Evolutionary conservation across 768 basidiomycete species (phyloP).

Genomic region (Rhodotorula babjevae): DNA sequence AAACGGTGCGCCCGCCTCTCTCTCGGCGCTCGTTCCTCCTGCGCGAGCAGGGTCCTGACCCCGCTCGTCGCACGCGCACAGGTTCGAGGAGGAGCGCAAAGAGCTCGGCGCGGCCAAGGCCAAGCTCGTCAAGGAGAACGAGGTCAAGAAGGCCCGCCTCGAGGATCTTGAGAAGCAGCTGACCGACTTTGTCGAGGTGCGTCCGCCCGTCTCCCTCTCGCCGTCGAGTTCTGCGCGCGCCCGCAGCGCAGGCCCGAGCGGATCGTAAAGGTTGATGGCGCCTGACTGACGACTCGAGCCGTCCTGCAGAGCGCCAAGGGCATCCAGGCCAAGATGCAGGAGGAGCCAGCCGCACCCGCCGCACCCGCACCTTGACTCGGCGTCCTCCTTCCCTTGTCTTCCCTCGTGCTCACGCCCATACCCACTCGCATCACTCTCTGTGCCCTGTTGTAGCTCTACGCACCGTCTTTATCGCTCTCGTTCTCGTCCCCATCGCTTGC

Average conservation of each 20-base stretch:
- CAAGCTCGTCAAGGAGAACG: constrained; percentile 72
- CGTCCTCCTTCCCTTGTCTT: too few species aligned
- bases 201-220: background rate
- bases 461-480: too few species aligned
- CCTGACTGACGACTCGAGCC: background rate
- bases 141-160: constrained; percentile 63
- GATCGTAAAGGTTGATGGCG: too few species aligned
- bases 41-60: background rate
- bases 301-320: constrained; percentile 23
- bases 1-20: constrained; percentile 59
- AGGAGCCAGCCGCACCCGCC: constrained; percentile 8
- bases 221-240: background rate
- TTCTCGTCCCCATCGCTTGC: too few species aligned
- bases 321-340: constrained; percentile 38
- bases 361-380: background rate
- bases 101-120: constrained; percentile 68
- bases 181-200: constrained; percentile 51
- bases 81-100: constrained; percentile 48
- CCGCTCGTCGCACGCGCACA: background rate
- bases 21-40: background rate
- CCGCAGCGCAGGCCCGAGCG: too few species aligned
- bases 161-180: constrained; percentile 75
- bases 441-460: background rate
- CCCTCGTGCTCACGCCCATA: too few species aligned
- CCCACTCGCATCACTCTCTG: too few species aligned